These are phyloP conservation scores for Phytophthora ramorum DNA, from an alignment of 352 stramenopile genomes.

Conservation along the genomic window DNA sequence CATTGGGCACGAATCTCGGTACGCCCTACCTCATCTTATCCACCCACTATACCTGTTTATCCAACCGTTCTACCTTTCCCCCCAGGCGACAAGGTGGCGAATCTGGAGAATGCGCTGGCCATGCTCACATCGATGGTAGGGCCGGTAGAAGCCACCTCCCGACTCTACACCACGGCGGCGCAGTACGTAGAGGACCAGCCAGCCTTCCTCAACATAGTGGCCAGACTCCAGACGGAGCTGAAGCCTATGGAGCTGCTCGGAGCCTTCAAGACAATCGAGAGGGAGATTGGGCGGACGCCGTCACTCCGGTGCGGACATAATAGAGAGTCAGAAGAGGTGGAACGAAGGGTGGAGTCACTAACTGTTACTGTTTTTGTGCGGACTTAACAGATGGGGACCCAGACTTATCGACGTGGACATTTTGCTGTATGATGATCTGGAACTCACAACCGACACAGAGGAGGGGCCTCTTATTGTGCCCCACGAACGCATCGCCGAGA, in stretches of 20 bases:
- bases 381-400: constrained; percentile 86
- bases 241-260: constrained; percentile 79
- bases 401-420: constrained; percentile 97
- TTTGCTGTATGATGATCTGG: constrained; percentile 89
- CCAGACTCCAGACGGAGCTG: constrained; percentile 88
- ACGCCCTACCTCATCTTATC: not conserved
- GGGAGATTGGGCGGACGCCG: constrained; percentile 84
- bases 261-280: constrained; percentile 91
- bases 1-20: constrained; percentile 84
- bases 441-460: constrained; percentile 70
- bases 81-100: constrained; percentile 70
- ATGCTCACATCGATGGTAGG: constrained; percentile 56
- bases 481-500: constrained; percentile 93
- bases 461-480: constrained; percentile 92
- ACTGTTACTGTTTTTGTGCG: constrained; percentile 7
- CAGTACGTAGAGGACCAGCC: constrained; percentile 97
- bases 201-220: constrained; percentile 95
- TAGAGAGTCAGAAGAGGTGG: not conserved
- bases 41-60: not conserved
- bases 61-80: not conserved
- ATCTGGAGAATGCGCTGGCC: constrained; percentile 69
- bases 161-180: constrained; percentile 92
- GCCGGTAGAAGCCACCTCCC: constrained; percentile 82
- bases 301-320: constrained; percentile 50
- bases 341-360: constrained; percentile 4